These are phyloP conservation scores for Linnemannia exigua DNA, from an alignment of 192 early-diverging fungal genomes.

Conservation along the genomic window DNA sequence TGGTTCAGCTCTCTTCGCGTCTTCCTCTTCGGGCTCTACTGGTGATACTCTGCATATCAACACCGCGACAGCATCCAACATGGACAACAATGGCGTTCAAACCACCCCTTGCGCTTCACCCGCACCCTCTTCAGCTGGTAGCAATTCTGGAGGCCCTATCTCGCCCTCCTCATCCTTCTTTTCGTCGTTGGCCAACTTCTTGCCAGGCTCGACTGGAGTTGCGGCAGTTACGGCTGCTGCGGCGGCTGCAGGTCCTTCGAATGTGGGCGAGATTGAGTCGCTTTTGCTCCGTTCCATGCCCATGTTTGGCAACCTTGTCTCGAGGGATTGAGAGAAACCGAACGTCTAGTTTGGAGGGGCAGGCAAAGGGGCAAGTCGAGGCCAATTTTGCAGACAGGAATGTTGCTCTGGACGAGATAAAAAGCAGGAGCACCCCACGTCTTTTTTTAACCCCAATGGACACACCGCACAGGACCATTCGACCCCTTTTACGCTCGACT, in stretches of 20 bases:
- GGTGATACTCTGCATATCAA: conserved; percentile 3
- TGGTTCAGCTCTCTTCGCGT: background rate
- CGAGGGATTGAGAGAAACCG: conserved; percentile 21
- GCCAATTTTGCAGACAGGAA: too few relatives aligned
- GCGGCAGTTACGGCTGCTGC: conserved; percentile 1
- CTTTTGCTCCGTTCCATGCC: conserved; percentile 50
- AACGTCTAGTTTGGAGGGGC: background rate
- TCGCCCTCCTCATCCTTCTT: conserved; percentile 41
- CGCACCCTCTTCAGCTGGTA: conserved; percentile 8
- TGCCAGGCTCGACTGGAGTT: conserved; percentile 10
- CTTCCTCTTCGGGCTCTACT: background rate
- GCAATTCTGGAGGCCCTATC: background rate
- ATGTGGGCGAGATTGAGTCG: conserved; percentile 46
- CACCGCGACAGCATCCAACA: conserved; percentile 10
- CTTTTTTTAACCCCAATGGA: too few relatives aligned
- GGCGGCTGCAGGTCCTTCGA: conserved; percentile 5
- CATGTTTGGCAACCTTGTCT: conserved; percentile 56
- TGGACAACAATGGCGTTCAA: conserved; percentile 1
- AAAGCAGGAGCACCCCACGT: too few relatives aligned
- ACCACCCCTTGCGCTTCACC: background rate
- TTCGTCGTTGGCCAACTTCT: conserved; percentile 20
- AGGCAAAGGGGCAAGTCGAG: too few relatives aligned
- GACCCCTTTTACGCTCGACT: too few relatives aligned
- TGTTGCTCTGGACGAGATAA: too few relatives aligned
- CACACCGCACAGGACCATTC: too few relatives aligned